Evolutionary conservation across 805 yeast genomes (phyloP), one percentile per base, ranked within the genome.

Genomic region (Candida nonsorbophila): DNA sequence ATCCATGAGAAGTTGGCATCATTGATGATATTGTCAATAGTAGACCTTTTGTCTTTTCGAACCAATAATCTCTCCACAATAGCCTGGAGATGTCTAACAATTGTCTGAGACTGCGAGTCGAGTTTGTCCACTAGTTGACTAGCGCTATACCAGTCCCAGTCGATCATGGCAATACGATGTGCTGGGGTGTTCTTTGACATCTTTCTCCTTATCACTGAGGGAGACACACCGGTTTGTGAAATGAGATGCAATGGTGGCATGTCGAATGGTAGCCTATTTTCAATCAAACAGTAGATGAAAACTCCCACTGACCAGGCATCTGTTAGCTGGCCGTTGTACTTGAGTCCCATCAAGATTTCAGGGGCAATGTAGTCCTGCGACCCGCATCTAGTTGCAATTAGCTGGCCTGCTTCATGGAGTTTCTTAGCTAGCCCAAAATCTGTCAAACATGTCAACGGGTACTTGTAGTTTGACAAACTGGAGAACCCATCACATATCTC

Each of bases 231-330:
- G 4, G 50, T 25, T 17, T 48, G 42, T 6, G 64, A 58, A 23
- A 64, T 58, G 26, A 38, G 38, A 22, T 46, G 45, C 9, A 63
- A 60, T 2, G 87, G 88, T 2, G 88, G 80, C 3, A 84, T 75
- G 50, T 92, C 99, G 62, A 92, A 92, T 4, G 99, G 99, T 27
- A 92, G 62, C 33, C 96, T 54, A 23, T 85, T 79, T 46, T 92
- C 98, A 44, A 92, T 53, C 16, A 90, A 58, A 1, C 94, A 76
- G 47, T 87, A 92, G 1, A 88, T 57, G n/a, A 88, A 62, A 3
- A 92, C 97, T 2, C 98, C 98, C 7, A 88, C 54, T 1, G 97
- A 85, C 99, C 99, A 92, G 12, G 88, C 67, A 53, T 92, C 99
- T 27, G 92, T 81, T 40, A 84, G 77, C 29, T 83, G 72, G 8